Percentiles rank a stretch among this genome's conserved stretches.
phyloP scores from a whole-genome alignment of 352 stramenopile species.

The Phytophthora nicotianae region DNA sequence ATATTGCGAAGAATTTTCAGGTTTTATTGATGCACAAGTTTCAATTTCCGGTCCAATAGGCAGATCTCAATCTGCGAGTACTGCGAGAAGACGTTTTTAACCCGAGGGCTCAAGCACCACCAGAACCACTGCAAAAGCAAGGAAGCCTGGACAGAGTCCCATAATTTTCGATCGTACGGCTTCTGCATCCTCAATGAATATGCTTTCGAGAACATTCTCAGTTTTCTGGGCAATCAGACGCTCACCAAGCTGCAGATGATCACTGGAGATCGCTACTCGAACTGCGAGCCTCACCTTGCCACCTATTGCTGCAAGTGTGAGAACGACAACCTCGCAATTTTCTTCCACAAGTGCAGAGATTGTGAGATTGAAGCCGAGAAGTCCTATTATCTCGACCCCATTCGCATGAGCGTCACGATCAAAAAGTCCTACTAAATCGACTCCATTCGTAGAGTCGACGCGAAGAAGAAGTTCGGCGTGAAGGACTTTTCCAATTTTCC shows the following conservation, averaged over 20 bases:
- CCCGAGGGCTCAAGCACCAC: background rate
- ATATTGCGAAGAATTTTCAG: too few species aligned
- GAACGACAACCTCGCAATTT: too few species aligned
- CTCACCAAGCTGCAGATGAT: conserved; percentile 22
- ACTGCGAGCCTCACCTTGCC: conserved; percentile 1
- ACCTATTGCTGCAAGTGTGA: too few species aligned
- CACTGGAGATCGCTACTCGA: conserved; percentile 9
- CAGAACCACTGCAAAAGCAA: background rate
- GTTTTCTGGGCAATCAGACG: conserved; percentile 21
- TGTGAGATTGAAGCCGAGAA: too few species aligned
- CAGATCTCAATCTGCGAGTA: background rate
- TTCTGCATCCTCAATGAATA: conserved; percentile 15
- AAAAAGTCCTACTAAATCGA: background rate
- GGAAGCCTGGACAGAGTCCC: background rate
- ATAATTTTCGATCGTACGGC: background rate
- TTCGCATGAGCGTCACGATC: too few species aligned
- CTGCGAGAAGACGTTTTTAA: background rate
- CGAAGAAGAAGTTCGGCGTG: background rate
- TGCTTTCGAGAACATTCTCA: conserved; percentile 16
- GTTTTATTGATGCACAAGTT: too few species aligned
- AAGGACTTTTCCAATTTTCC: background rate
- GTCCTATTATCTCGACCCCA: too few species aligned
- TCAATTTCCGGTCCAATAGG: too few species aligned
- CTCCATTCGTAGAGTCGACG: background rate
- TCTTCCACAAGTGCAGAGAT: too few species aligned